phyloP scores from a whole-genome alignment of 2,329 filamentous ascomycete genomes.

The Talaromyces rugulosus region DNA sequence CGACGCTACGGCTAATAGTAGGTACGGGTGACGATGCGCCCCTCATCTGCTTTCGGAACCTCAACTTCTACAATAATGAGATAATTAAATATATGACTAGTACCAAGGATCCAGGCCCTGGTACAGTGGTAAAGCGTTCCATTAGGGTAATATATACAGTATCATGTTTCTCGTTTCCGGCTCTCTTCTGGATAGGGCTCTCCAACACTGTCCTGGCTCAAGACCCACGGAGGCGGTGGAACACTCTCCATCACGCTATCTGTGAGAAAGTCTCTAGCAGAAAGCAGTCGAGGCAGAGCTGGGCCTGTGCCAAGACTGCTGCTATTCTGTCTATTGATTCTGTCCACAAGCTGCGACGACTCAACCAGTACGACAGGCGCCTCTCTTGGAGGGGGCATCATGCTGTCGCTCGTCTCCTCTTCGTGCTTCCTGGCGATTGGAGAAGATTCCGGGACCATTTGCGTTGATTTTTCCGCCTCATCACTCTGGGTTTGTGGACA shows the following conservation, averaged over 20 bases:
- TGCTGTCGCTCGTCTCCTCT: conserved; percentile 11
- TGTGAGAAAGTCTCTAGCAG: conserved; percentile 34
- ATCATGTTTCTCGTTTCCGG: not conserved
- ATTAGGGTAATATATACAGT: not conserved
- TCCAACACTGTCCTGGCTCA: conserved; percentile 35
- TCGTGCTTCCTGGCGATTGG: conserved; percentile 22
- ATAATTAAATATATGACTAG: not conserved
- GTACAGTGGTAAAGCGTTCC: too few species aligned
- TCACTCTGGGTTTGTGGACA: conserved; percentile 12
- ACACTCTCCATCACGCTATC: conserved; percentile 43
- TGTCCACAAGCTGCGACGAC: conserved; percentile 36
- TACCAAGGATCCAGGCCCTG: too few species aligned
- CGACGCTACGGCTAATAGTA: not conserved
- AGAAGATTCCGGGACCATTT: conserved; percentile 39
- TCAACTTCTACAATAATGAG: too few species aligned
- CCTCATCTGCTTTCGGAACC: not conserved
- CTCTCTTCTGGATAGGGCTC: conserved; percentile 28
- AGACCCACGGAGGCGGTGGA: conserved; percentile 36
- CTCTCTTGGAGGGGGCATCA: conserved; percentile 19
- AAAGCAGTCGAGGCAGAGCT: conserved; percentile 21
- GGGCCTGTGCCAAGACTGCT: conserved; percentile 11
- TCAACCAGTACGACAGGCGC: conserved; percentile 34
- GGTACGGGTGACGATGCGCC: too few species aligned
- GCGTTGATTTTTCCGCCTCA: conserved; percentile 20
- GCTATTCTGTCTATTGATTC: conserved; percentile 14